These are phyloP conservation scores for Polysphondylium violaceum DNA, from an alignment of 78 protist genomes.

Conservation along the genomic window DNA sequence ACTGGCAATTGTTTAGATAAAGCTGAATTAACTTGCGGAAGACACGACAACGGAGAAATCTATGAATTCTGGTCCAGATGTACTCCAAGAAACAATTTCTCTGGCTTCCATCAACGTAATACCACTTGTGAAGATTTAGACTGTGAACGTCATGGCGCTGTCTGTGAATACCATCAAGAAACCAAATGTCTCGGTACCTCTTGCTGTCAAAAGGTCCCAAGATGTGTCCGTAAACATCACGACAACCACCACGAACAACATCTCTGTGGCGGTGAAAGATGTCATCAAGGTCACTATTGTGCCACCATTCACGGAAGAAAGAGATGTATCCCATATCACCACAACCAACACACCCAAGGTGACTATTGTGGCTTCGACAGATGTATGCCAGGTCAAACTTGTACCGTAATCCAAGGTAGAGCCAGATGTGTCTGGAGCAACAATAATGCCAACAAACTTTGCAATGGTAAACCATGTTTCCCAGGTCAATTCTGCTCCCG, in stretches of 20 bases:
- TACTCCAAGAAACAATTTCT: not conserved
- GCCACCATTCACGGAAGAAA: not conserved
- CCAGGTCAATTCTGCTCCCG: not conserved
- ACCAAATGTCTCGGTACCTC: constrained; percentile 26
- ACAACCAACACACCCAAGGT: not conserved
- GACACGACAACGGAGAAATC: not conserved
- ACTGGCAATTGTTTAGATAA: not conserved
- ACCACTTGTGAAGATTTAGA: constrained; percentile 9
- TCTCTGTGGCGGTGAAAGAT: not conserved
- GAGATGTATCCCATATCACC: too few species aligned
- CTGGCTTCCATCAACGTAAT: not conserved
- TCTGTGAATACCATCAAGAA: constrained; percentile 25
- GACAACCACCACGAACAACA: not conserved
- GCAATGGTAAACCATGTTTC: not conserved
- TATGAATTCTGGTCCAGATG: constrained; percentile 24
- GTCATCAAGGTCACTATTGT: constrained; percentile 22
- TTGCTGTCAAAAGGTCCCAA: constrained; percentile 29
- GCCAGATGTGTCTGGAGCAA: not conserved
- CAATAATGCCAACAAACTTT: not conserved
- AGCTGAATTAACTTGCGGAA: not conserved
- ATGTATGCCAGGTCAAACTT: not conserved
- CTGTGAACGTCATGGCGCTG: not conserved
- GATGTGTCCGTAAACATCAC: not conserved
- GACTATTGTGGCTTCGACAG: not conserved
- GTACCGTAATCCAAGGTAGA: not conserved